phyloP scores from a whole-genome alignment of 139 green algal species.

The Volvox reticuliferus region DNA sequence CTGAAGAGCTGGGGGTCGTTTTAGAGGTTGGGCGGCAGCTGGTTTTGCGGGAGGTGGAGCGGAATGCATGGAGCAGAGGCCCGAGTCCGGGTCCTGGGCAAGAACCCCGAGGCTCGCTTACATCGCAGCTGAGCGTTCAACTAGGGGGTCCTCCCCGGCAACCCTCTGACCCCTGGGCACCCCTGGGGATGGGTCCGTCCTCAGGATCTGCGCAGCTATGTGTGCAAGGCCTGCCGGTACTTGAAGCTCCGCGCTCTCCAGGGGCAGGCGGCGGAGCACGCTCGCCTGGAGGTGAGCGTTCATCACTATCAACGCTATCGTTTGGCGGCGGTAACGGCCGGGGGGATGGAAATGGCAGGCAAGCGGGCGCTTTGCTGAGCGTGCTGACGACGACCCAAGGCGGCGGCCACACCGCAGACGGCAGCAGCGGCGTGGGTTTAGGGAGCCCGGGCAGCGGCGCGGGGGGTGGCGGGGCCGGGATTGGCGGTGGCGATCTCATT shows the following conservation, averaged over 20 bases:
- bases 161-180: not conserved
- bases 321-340: not conserved
- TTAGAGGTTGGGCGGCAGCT: constrained; percentile 14
- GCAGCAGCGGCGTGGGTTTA: not conserved
- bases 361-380: no score
- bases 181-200: not conserved
- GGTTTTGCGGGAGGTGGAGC: not conserved
- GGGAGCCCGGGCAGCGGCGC: not conserved
- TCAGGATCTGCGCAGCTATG: not conserved
- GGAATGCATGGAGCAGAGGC: not conserved
- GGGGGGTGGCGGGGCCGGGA: not conserved
- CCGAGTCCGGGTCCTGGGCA: not conserved
- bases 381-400: no score
- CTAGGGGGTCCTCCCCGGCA: not conserved
- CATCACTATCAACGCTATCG: not conserved
- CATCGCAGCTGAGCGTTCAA: not conserved
- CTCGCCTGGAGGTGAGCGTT: not conserved
- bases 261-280: not conserved
- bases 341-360: not conserved
- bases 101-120: not conserved
- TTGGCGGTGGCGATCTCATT: not conserved
- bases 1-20: not conserved
- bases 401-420: no score
- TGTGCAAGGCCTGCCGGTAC: not conserved
- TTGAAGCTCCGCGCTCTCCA: not conserved